Conservation (phyloP, 1,139 yeast species). For the Taphrina confusa region DNA sequence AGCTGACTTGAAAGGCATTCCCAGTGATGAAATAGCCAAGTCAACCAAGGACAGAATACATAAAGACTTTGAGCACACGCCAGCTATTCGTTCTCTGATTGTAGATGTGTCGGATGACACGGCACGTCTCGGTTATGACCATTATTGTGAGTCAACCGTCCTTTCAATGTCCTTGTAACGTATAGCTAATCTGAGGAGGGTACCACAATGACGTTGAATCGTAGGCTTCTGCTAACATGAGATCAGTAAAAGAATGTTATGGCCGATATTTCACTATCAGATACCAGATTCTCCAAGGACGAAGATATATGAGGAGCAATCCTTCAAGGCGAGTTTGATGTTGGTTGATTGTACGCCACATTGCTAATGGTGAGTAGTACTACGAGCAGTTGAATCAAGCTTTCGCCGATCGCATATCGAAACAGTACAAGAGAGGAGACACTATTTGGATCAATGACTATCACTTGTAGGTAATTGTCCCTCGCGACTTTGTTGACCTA, state of each 20-base stretch:
- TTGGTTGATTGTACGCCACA: not conserved
- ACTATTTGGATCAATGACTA: conserved; percentile 92
- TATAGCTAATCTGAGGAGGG: not conserved
- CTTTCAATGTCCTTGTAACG: not conserved
- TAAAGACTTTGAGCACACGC: conserved; percentile 42
- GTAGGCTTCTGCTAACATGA: conserved; percentile 68
- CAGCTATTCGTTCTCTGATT: conserved; percentile 9
- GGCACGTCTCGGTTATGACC: conserved; percentile 22
- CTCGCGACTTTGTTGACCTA: not conserved
- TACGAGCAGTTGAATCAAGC: conserved; percentile 73
- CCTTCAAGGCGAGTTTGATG: conserved; percentile 61
- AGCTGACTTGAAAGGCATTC: conserved; percentile 68
- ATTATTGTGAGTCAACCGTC: conserved; percentile 25
- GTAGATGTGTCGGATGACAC: conserved; percentile 30
- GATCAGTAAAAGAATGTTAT: conserved; percentile 88
- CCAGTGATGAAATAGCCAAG: conserved; percentile 75
- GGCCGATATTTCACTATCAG: conserved; percentile 97
- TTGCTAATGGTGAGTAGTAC: conserved; percentile 45
- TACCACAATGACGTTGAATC: conserved; percentile 49
- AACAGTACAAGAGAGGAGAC: conserved; percentile 66
- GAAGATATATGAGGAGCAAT: conserved; percentile 91
- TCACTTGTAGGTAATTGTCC: conserved; percentile 54
- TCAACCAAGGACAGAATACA: conserved; percentile 49
- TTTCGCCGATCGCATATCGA: conserved; percentile 74
- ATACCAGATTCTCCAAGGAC: conserved; percentile 94